These are phyloP conservation scores for Sugiyamaella americana DNA, from an alignment of 805 yeast genomes.

Conservation along the genomic window DNA sequence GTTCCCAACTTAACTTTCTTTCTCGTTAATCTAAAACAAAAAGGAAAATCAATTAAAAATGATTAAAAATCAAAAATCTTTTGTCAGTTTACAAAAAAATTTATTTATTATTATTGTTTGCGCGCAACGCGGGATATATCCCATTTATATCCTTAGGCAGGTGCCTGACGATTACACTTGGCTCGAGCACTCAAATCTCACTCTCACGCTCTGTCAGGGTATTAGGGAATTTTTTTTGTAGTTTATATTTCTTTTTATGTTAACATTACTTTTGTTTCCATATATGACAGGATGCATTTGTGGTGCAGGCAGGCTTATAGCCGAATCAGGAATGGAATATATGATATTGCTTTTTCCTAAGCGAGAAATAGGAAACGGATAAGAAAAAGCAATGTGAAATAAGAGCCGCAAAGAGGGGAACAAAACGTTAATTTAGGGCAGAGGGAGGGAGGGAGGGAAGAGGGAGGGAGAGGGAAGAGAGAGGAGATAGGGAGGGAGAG, in stretches of 20 bases:
- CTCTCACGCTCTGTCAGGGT: not conserved
- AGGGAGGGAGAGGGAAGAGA: too few relatives aligned
- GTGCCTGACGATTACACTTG: not conserved
- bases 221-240: not conserved
- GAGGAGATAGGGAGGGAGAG: too few relatives aligned
- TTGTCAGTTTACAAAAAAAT: not conserved
- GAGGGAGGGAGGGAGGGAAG: too few relatives aligned
- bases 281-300: too few relatives aligned
- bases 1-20: not conserved
- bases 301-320: not conserved
- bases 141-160: not conserved
- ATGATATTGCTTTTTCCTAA: not conserved
- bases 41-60: not conserved
- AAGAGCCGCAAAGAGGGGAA: too few relatives aligned
- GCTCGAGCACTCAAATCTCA: not conserved
- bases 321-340: not conserved
- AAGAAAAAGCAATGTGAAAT: too few relatives aligned
- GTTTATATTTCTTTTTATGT: not conserved
- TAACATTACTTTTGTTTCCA: not conserved
- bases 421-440: too few relatives aligned
- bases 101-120: not conserved
- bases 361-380: too few relatives aligned
- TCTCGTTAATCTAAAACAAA: not conserved
- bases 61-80: too few relatives aligned
- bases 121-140: not conserved